A percentile compares a stretch with the other conserved stretches of the same genome.
Conservation (phyloP, 2,329 filamentous ascomycete genomes). For the Aspergillus alliaceus region DNA sequence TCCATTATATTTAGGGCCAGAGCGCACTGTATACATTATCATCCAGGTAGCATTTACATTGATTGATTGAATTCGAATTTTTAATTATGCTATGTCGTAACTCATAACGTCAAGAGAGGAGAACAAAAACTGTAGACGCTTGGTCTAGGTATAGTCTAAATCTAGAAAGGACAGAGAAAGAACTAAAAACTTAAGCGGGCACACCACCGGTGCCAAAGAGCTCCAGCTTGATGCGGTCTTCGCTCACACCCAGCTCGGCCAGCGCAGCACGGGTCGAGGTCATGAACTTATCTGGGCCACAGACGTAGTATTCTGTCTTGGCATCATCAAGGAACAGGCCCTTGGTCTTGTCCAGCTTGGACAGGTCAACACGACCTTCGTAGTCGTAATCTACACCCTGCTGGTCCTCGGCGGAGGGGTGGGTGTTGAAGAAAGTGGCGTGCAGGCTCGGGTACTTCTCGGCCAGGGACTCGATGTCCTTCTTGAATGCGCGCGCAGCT, state of each 20-base stretch:
- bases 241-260: constrained; percentile 55
- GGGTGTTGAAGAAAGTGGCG: constrained; percentile 60
- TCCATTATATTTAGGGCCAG: not conserved
- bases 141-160: not conserved
- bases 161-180: not conserved
- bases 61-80: too few species aligned
- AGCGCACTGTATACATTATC: too few species aligned
- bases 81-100: too few species aligned
- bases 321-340: constrained; percentile 58
- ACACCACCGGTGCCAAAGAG: constrained; percentile 62
- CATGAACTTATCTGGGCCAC: constrained; percentile 73
- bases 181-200: constrained; percentile 3
- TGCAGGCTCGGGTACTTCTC: constrained; percentile 49
- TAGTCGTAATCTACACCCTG: constrained; percentile 61
- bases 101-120: not conserved
- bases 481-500: constrained; percentile 52
- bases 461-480: constrained; percentile 51
- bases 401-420: constrained; percentile 47
- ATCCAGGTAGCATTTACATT: too few species aligned
- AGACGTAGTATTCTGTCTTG: constrained; percentile 67
- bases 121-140: not conserved
- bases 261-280: constrained; percentile 56
- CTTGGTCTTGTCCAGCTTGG: constrained; percentile 51
- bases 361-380: constrained; percentile 59
- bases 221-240: constrained; percentile 65